Evolutionary conservation across 768 basidiomycete species (phyloP), one percentile per base, ranked within the genome.

Genomic region (Arthromyces matolae): DNA sequence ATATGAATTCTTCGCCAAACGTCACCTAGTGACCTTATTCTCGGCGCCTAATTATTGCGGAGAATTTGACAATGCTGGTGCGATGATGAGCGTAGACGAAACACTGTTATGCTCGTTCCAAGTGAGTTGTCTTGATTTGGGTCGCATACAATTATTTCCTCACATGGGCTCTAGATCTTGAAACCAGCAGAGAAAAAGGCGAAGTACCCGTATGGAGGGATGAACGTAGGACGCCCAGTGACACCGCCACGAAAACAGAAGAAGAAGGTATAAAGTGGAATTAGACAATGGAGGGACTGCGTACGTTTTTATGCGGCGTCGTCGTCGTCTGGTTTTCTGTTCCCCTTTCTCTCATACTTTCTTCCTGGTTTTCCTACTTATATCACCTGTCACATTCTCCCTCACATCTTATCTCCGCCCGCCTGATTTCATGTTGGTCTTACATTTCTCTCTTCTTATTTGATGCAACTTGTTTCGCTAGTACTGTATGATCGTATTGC

Each of bases 51-150:
- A 92, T 73, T 91, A 92, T 61, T 91, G 88, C 59, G 89, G 92
- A 54, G 89, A 98, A 73, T 99, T 99, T 61, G 95, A 99, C 68
- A 99, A 99, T 67, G 94, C 95, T 4, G 95, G 95, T 29, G 95
- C 95, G 27, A 99, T 99, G 95, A 99, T 98, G 95, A 93, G 90
- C 61, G 95, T 99, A 34, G 95, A 97, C 60, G 95, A 97, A 71
- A 96, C 95, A 8, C 68, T 98, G 55, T 67, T 98, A 55, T 97
- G 95, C 71, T 97, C 94, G 7, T 97, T 98, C 91, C 95, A 97
- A 72, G 93, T 94, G 54, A 50, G 69, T 39, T 16, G 19, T 32
- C 4, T 29, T 12, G 14, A 8, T 31, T 5, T 20, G 19, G 29
- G n/a, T 19, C 4, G 16, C 24, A 40, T 35, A 37, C 33, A 47